Percentiles rank a stretch among this genome's conserved stretches.
phyloP scores from a whole-genome alignment of 192 early-diverging fungal species.

The Coemansia sp. region DNA sequence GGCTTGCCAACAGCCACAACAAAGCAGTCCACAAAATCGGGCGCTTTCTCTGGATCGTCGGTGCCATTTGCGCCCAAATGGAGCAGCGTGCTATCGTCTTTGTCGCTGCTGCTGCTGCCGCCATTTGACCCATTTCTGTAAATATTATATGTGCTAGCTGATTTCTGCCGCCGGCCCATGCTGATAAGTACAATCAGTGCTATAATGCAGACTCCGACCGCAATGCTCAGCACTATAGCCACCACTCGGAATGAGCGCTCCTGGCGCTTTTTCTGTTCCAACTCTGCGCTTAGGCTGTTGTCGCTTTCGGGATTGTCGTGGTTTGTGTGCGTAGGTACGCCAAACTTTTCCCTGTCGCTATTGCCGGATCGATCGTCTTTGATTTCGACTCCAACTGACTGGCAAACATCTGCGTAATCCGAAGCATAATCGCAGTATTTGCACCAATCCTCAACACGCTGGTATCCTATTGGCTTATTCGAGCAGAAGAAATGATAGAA shows the following conservation, averaged over 20 bases:
- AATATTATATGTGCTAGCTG: background rate
- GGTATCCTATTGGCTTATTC: conserved; percentile 24
- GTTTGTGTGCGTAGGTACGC: conserved; percentile 5
- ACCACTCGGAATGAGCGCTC: conserved; percentile 40
- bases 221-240: conserved; percentile 41
- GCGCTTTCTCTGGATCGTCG: conserved; percentile 11
- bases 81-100: conserved; percentile 26
- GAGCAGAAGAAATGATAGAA: background rate
- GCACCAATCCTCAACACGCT: conserved; percentile 56
- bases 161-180: conserved; percentile 13
- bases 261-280: conserved; percentile 31
- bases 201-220: conserved; percentile 33
- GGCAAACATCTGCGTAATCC: conserved; percentile 36
- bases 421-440: conserved; percentile 43
- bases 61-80: conserved; percentile 7
- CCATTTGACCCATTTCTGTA: background rate
- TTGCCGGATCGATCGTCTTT: background rate
- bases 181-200: conserved; percentile 19
- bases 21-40: conserved; percentile 49
- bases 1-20: conserved; percentile 38
- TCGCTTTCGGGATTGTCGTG: background rate
- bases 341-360: conserved; percentile 1
- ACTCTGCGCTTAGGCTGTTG: conserved; percentile 14
- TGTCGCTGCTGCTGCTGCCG: conserved; percentile 5
- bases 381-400: conserved; percentile 31